A percentile compares a stretch with the other conserved stretches of the same genome.
phyloP scores from a whole-genome alignment of 148 eudicot genomes.

The Salicornia ramosissima region DNA sequence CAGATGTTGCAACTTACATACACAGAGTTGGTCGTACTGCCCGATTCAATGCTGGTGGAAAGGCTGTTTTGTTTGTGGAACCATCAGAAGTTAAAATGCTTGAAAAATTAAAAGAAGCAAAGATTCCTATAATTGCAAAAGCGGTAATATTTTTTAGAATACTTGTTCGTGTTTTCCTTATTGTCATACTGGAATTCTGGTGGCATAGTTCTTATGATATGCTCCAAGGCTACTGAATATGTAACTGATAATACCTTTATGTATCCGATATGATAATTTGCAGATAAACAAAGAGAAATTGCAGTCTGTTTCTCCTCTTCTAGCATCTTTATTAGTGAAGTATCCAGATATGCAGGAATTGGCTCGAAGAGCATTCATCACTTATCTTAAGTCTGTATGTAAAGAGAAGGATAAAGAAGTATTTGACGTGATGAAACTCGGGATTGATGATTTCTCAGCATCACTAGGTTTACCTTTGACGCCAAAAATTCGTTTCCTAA shows the following conservation, averaged over 20 bases:
- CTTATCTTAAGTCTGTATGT: constrained; percentile 63
- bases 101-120: constrained; percentile 63
- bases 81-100: constrained; percentile 84
- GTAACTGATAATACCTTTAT: not conserved
- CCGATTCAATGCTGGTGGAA: constrained; percentile 69
- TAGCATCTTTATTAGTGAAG: constrained; percentile 68
- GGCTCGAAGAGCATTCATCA: constrained; percentile 80
- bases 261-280: not conserved
- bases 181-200: not conserved
- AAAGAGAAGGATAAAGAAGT: constrained; percentile 74
- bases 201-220: not conserved
- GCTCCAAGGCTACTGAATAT: not conserved
- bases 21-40: constrained; percentile 98
- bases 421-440: constrained; percentile 72
- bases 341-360: constrained; percentile 48
- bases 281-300: constrained; percentile 63
- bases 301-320: constrained; percentile 59
- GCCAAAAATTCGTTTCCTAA: constrained; percentile 66
- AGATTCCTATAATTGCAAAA: constrained; percentile 49
- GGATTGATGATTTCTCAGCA: constrained; percentile 71
- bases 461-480: constrained; percentile 90
- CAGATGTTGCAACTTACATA: constrained; percentile 74
- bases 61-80: constrained; percentile 65
- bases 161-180: not conserved
- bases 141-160: constrained; percentile 40